Percentiles rank a stretch among this genome's conserved stretches.
phyloP scores from a whole-genome alignment of 768 basidiomycete genomes.

The Rickenella mellea region DNA sequence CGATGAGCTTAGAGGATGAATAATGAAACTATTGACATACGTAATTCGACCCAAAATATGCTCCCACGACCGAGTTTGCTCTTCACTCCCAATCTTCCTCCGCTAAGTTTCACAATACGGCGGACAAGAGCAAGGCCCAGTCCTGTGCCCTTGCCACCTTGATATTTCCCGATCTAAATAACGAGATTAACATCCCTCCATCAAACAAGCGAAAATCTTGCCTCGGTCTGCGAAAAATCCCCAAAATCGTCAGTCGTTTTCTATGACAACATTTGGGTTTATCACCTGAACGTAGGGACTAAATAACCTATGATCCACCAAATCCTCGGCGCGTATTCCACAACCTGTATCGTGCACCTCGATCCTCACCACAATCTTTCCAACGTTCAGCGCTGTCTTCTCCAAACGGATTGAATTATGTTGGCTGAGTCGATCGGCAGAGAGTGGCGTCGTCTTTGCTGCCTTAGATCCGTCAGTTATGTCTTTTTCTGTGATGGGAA shows the following conservation, averaged over 20 bases:
- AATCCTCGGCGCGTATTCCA: constrained; percentile 22
- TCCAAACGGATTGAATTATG: no score
- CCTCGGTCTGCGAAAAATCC: no score
- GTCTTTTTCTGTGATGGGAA: no score
- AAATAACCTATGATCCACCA: constrained; percentile 15
- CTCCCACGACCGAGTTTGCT: constrained; percentile 44
- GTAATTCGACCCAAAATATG: constrained; percentile 84
- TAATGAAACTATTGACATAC: constrained; percentile 19
- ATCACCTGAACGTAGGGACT: constrained; percentile 16
- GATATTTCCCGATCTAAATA: constrained; percentile 1
- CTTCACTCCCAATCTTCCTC: constrained; percentile 64
- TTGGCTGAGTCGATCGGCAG: constrained; percentile 27
- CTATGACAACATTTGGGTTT: no score
- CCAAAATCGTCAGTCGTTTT: no score
- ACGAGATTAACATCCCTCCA: no score
- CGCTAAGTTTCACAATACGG: constrained; percentile 68
- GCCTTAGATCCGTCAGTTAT: no score
- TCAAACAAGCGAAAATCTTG: no score
- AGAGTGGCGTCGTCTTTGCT: no score
- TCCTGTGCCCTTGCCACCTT: constrained; percentile 57
- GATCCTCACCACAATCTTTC: constrained; percentile 20
- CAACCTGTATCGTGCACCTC: constrained; percentile 27
- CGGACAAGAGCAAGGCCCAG: constrained; percentile 69
- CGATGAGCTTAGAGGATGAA: not conserved
- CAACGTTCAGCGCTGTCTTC: constrained; percentile 28